Evolutionary conservation across 768 basidiomycete genomes (phyloP), one percentile per base, ranked within the genome.

Genomic region (Suillus discolor): DNA sequence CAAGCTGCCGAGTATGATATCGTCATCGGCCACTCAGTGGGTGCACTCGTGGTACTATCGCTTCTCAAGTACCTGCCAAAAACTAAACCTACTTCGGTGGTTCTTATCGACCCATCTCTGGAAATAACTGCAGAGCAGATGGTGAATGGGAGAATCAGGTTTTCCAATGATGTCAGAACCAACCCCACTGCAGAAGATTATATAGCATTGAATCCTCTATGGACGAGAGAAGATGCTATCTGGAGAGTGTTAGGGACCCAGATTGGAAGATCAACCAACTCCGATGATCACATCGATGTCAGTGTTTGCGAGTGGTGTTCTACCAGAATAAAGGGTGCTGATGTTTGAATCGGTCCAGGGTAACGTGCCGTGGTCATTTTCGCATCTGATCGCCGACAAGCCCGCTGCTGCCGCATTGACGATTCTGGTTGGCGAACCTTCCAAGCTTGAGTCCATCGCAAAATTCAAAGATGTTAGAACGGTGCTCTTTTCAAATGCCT

Each of bases 11-110:
- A 62, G n/a, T 51, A 62, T 44, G 49, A 62, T 15, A 36, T 62
- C 16, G 54, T 76, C 16, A 23, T 73, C 11, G 73, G 70, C 7
- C 60, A 70, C 42, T 76, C 74, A 9, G 45, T 73, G 11, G 75
- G 75, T 6, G 73, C 62, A 3, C 0, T 73, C 2, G 59, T 73
- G 15, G 65, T 62, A 34, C 7, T 62, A 11, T 36, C 65, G 5
- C 63, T 75, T 9, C 38, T 76, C 0, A 63, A 63, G 25, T 20
- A 71, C 7, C 57, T 75, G 44, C 61, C 68, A 8, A 59, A 54
- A 12, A 49, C 67, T 1, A 66, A 39, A 15, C 38, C 62, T 0
- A 62, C 70, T 42, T 59, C 47, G 0, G 70, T 73, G 47, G 36
- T 75, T 38, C 63, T 75, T 20, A 13, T 66, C 16, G 74, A 75